Base-by-base conservation (phyloP, 139 green algal species). In the Picochlorum sp. region DNA sequence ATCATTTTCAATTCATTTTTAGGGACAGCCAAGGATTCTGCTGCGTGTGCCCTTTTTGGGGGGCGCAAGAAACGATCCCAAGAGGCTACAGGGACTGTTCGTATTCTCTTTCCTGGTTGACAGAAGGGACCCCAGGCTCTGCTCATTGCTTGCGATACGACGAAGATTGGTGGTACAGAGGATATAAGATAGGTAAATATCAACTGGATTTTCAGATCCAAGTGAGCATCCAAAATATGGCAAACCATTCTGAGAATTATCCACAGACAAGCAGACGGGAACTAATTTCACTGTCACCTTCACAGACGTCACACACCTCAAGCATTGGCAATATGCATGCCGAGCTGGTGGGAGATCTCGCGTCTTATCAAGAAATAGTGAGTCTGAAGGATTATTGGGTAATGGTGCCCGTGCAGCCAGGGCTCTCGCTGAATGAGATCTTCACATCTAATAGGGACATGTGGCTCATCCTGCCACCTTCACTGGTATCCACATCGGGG, bases 1-100 rank as follows among this genome's bases (percentile, higher is more conserved):
- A 11, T 18, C 15, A 15, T 38, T 16, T 34, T 0, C 13, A 32
- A 32, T 34, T 6, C 15, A 18, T 52, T 15, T 68, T 52, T 63
- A 82, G 76, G 62, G 74, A 89, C 72, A 88, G 77, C 32, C 88
- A 95, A 65, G 88, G 88, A 45, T 95, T 95, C 62, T 84, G 75
- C 38, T 95, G 88, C 67, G 10, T 60, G 3, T 95, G 87, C 73
- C 60, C 57, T 0, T 20, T 32, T 57, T 59, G 57, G 57, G 58
- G 58, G 15, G 16, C 34, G 1, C 8, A 23, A 14, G 20, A 51
- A 18, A 18, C 9, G 3, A 65, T 65, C 15, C 23, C 20, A 11
- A 28, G 58, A 45, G 58, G 58, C 13, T 52, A 38, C 20, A 28
- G 55, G 45, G 30, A 37, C 30, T 45, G 14, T 47, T 62, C 16